These are phyloP conservation scores for Nothophoma quercina DNA, from an alignment of 2,329 filamentous ascomycete species.

Conservation along the genomic window DNA sequence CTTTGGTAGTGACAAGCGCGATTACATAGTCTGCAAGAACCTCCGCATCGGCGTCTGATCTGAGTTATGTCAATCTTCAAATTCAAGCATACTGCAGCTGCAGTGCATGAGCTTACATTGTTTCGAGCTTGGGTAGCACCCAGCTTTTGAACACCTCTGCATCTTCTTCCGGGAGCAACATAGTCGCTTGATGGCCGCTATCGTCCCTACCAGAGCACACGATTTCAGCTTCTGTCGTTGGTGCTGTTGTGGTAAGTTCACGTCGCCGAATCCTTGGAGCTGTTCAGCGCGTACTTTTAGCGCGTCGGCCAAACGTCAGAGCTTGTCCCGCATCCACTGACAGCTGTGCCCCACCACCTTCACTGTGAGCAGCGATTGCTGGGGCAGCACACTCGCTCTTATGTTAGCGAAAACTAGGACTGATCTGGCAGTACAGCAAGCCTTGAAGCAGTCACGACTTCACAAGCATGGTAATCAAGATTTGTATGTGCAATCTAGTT, in stretches of 20 bases:
- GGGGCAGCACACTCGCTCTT: not conserved
- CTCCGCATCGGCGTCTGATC: slow-evolving; percentile 80
- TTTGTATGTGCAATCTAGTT: slow-evolving; percentile 39
- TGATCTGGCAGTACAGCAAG: no score
- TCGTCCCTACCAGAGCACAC: not conserved
- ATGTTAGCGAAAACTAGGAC: no score
- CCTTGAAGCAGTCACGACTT: no score
- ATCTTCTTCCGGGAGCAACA: slow-evolving; percentile 64
- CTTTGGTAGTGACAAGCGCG: slow-evolving; percentile 71
- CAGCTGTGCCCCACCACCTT: slow-evolving; percentile 23
- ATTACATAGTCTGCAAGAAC: slow-evolving; percentile 87
- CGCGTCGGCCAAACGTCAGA: slow-evolving; percentile 19
- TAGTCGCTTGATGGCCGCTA: slow-evolving; percentile 35
- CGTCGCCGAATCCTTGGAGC: not conserved
- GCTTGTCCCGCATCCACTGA: slow-evolving; percentile 26
- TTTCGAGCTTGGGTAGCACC: slow-evolving; percentile 79
- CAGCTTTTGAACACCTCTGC: slow-evolving; percentile 72
- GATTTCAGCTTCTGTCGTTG: not conserved
- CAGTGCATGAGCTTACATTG: slow-evolving; percentile 64
- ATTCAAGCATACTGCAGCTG: not conserved
- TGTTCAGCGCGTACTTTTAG: slow-evolving; percentile 18
- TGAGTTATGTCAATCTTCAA: slow-evolving; percentile 43
- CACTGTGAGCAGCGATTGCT: slow-evolving; percentile 6
- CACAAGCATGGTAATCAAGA: not conserved
- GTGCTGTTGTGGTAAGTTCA: not conserved